Percentiles rank a stretch among this genome's conserved stretches.
Conservation (phyloP, 2,329 filamentous ascomycete genomes). For the Daldinia sp. region DNA sequence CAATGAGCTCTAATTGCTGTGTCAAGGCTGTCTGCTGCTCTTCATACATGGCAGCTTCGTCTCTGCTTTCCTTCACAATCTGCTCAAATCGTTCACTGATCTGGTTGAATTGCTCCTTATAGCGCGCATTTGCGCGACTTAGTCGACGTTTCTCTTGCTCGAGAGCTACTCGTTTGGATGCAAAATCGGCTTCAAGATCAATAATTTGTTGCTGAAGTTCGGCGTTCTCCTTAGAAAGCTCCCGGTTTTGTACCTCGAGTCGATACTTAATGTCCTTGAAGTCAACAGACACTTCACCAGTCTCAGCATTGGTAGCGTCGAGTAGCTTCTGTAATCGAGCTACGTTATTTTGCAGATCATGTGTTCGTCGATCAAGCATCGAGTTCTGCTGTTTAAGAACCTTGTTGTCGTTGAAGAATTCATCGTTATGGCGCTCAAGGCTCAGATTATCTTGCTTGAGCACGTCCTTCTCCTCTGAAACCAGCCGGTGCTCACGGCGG, state of each 20-base stretch:
- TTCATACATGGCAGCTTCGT: constrained; percentile 39
- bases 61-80: constrained; percentile 49
- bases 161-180: constrained; percentile 29
- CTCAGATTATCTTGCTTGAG: constrained; percentile 65
- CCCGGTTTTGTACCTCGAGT: constrained; percentile 44
- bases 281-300: constrained; percentile 42
- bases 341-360: constrained; percentile 61
- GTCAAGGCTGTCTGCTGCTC: constrained; percentile 42
- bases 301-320: constrained; percentile 50
- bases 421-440: constrained; percentile 67
- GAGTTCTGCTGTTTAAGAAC: constrained; percentile 57
- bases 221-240: constrained; percentile 44
- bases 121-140: constrained; percentile 38
- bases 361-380: constrained; percentile 60
- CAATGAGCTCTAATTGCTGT: constrained; percentile 44
- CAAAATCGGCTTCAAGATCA: constrained; percentile 41
- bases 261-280: constrained; percentile 44
- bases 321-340: constrained; percentile 62
- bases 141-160: constrained; percentile 45
- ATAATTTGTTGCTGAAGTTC: constrained; percentile 46
- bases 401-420: constrained; percentile 65
- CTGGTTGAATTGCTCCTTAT: constrained; percentile 60
- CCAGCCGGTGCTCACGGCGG: constrained; percentile 48
- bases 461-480: constrained; percentile 56
- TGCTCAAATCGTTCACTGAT: constrained; percentile 50